phyloP scores from a whole-genome alignment of 805 yeast species.

The Clavispora vitiphila region DNA sequence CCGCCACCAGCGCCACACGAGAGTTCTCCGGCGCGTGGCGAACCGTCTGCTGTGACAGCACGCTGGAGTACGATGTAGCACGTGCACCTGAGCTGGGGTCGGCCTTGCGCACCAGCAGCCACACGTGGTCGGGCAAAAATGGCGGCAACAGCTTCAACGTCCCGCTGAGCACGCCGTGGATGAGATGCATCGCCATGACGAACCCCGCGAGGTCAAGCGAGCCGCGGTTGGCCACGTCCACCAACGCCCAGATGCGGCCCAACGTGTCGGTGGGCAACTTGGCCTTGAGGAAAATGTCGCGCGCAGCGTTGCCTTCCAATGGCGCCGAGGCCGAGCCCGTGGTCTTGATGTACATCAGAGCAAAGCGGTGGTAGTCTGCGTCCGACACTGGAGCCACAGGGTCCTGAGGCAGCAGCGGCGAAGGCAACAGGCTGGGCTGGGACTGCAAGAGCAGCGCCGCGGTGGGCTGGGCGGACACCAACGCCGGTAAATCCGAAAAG shows the following conservation, averaged over 20 bases:
- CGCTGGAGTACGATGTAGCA: conserved; percentile 27
- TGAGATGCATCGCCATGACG: conserved; percentile 90
- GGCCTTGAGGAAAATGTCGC: conserved; percentile 84
- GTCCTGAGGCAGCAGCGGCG: conserved; percentile 24
- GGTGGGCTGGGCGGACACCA: conserved; percentile 32
- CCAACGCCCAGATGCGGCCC: conserved; percentile 86
- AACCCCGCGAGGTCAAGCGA: conserved; percentile 69
- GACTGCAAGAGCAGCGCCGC: conserved; percentile 36
- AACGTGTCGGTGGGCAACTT: conserved; percentile 70
- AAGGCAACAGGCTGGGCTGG: conserved; percentile 34
- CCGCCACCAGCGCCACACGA: conserved; percentile 2
- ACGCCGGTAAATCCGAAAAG: conserved; percentile 36
- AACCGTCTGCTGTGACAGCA: conserved; percentile 30
- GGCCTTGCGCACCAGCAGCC: conserved; percentile 29
- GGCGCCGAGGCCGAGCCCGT: conserved; percentile 47
- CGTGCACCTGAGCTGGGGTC: conserved; percentile 36
- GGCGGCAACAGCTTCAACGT: conserved; percentile 53
- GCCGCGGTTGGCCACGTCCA: conserved; percentile 74
- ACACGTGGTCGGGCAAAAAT: conserved; percentile 34
- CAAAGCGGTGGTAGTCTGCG: conserved; percentile 57
- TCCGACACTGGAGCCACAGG: conserved; percentile 40
- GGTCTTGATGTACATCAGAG: conserved; percentile 70
- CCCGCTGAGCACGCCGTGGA: conserved; percentile 74
- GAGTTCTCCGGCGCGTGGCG: conserved; percentile 19
- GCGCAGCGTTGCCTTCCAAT: conserved; percentile 77